Evolutionary conservation across 352 stramenopile species (phyloP), one percentile per base, ranked within the genome.

Genomic region (Detonula confervacea): DNA sequence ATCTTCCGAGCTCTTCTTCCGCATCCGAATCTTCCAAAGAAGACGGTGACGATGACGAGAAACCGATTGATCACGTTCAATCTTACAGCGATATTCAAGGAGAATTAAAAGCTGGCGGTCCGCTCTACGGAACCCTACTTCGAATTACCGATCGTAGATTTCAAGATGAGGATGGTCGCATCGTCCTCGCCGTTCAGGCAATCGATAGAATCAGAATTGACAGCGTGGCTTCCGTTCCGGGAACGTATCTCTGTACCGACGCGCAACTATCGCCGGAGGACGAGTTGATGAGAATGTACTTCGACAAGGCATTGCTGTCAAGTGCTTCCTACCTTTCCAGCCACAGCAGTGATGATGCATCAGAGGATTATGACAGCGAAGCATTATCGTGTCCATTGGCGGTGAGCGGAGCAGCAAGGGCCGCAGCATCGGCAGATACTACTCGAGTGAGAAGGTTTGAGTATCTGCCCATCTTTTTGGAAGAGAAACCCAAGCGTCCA

Each of bases 181-280:
- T 86, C 5, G 37, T 74, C 6, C 20, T 86, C 22, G 57, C 64
- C 20, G 68, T 79, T 22, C 78, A 86, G 42, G 52, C 73, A 1
- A 75, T 86, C 16, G 78, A 79, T 55, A 54, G 59, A 73, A 24
- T 73, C 54, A 51, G 60, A 59, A 46, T 78, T 44, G 25, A 65
- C 9, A 62, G n/a, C 20, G 20, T 80, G 0, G 47, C 37, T 61
- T 68, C 71, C 11, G 12, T 35, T 12, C 46, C 24, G 4, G 35
- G 18, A 6, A 60, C 70, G 5, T 80, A 62, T 57, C 46, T 69
- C 20, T 49, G 42, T 37, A 66, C 61, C 1, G 55, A 80, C 66
- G 67, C 81, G 0, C 55, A 77, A 46, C n/a, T 85, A 52, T 57
- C 51, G 25, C 77, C 71, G 18, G 77, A 85, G 27, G 27, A 62